Evolutionary conservation across 768 basidiomycete genomes (phyloP).

Genomic region (Neoboletus brunneissimus): DNA sequence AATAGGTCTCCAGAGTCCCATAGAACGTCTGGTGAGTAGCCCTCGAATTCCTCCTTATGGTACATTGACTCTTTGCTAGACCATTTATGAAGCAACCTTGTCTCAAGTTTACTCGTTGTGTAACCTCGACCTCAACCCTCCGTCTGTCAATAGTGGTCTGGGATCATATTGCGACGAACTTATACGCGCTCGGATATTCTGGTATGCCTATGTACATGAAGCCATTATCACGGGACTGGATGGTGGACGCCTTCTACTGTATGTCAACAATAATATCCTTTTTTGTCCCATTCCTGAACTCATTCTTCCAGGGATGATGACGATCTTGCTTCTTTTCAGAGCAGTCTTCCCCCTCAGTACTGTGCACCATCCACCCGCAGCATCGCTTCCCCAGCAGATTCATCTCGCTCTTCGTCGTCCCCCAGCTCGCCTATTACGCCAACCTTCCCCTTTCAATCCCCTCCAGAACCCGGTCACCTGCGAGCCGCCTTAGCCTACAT

Average conservation of each 20-base stretch:
- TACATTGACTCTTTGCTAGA: conserved; percentile 34
- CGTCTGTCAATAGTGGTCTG: conserved; percentile 47
- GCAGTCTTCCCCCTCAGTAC: conserved; percentile 48
- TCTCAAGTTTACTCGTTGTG: conserved; percentile 82
- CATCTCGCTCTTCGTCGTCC: conserved; percentile 32
- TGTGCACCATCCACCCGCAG: conserved; percentile 25
- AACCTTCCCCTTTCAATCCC: conserved; percentile 23
- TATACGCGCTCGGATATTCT: conserved; percentile 79
- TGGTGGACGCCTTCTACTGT: conserved; percentile 84
- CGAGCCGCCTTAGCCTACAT: conserved; percentile 45
- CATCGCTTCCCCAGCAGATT: conserved; percentile 34
- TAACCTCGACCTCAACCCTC: conserved; percentile 44
- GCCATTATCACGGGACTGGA: conserved; percentile 77
- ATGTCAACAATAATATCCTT: conserved; percentile 28
- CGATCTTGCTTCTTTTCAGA: conserved; percentile 72
- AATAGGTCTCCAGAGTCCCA: conserved; percentile 27
- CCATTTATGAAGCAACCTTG: conserved; percentile 76
- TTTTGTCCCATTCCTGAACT: conserved; percentile 4
- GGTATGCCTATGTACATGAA: conserved; percentile 87
- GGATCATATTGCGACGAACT: conserved; percentile 55
- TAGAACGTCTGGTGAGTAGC: conserved; percentile 24
- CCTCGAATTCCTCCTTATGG: not conserved
- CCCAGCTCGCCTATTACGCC: conserved; percentile 23
- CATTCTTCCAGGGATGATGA: conserved; percentile 56
- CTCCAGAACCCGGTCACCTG: conserved; percentile 26